These are phyloP conservation scores for Flagelloscypha sp. DNA, from an alignment of 768 basidiomycete genomes.

Conservation along the genomic window DNA sequence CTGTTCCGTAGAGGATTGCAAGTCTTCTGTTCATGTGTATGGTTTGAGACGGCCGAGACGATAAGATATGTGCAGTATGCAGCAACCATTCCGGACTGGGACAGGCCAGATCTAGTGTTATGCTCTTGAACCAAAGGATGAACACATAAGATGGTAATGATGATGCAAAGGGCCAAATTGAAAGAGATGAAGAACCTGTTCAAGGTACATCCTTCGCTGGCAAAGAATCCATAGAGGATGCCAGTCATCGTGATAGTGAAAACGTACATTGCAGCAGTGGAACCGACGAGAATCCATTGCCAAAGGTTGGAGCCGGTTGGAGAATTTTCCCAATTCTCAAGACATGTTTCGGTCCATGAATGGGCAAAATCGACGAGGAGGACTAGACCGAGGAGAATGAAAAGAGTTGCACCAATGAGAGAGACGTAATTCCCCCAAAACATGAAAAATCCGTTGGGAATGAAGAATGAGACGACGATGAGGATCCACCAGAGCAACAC, in stretches of 20 bases:
- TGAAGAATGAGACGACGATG: conserved; percentile 78
- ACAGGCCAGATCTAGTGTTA: conserved; percentile 91
- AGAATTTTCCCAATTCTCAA: conserved; percentile 89
- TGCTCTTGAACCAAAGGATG: conserved; percentile 83
- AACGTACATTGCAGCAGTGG: conserved; percentile 83
- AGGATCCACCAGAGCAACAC: conserved; percentile 83
- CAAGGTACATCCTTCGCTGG: conserved; percentile 74
- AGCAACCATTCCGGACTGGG: conserved; percentile 95
- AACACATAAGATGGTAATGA: conserved; percentile 77
- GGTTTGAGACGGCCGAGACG: conserved; percentile 89
- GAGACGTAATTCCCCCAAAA: conserved; percentile 95
- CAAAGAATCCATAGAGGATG: conserved; percentile 88
- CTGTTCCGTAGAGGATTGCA: conserved; percentile 85
- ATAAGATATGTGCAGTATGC: conserved; percentile 95
- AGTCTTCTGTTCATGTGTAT: conserved; percentile 57
- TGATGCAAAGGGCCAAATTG: conserved; percentile 75
- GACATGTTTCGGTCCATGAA: conserved; percentile 94
- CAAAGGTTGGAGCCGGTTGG: conserved; percentile 70
- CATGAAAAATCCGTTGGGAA: conserved; percentile 97
- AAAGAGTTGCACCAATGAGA: conserved; percentile 85
- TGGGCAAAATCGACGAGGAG: conserved; percentile 98
- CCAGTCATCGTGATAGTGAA: conserved; percentile 80
- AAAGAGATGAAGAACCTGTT: conserved; percentile 98
- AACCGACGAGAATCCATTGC: conserved; percentile 94
- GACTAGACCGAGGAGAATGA: conserved; percentile 95